phyloP scores from a whole-genome alignment of 192 early-diverging fungal genomes.

The Coemansia umbellata region DNA sequence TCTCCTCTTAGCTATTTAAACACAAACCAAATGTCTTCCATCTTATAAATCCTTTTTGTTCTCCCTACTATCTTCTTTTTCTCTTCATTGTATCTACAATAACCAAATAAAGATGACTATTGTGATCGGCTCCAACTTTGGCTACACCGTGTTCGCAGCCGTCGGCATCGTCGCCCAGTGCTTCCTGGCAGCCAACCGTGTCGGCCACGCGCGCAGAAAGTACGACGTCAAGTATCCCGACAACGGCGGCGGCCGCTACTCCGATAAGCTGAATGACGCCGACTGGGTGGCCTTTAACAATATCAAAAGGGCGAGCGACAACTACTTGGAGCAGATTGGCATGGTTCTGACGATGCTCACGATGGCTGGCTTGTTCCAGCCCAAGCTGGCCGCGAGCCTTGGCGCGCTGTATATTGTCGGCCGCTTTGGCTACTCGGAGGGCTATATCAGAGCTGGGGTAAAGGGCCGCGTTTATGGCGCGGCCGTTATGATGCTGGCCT shows the following conservation, averaged over 20 bases:
- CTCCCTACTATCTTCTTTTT: not conserved
- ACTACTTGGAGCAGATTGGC: slow-evolving; percentile 47
- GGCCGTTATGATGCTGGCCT: slow-evolving; percentile 4
- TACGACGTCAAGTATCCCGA: slow-evolving; percentile 49
- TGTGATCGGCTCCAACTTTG: slow-evolving; percentile 48
- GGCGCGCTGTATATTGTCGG: slow-evolving; percentile 37
- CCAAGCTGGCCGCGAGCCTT: slow-evolving; percentile 23
- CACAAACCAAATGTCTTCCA: too few relatives aligned
- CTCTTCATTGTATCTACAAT: not conserved
- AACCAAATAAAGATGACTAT: slow-evolving; percentile 29
- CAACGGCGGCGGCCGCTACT: slow-evolving; percentile 42
- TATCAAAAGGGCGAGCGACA: slow-evolving; percentile 49
- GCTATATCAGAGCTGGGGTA: slow-evolving; percentile 25
- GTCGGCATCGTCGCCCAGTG: slow-evolving; percentile 44
- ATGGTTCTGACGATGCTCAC: slow-evolving; percentile 25
- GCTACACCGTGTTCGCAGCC: slow-evolving; percentile 41
- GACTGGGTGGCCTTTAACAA: slow-evolving; percentile 53
- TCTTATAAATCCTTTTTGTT: not conserved
- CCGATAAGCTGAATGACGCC: slow-evolving; percentile 48
- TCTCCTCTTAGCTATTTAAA: too few relatives aligned
- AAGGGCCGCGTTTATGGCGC: slow-evolving; percentile 33
- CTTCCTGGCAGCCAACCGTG: not conserved
- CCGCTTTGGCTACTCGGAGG: slow-evolving; percentile 24
- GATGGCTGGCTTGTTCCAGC: slow-evolving; percentile 42
- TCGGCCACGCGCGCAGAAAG: slow-evolving; percentile 38